phyloP scores from a whole-genome alignment of 1,284 basidiomycete genomes.

The Neonothopanus nambi region DNA sequence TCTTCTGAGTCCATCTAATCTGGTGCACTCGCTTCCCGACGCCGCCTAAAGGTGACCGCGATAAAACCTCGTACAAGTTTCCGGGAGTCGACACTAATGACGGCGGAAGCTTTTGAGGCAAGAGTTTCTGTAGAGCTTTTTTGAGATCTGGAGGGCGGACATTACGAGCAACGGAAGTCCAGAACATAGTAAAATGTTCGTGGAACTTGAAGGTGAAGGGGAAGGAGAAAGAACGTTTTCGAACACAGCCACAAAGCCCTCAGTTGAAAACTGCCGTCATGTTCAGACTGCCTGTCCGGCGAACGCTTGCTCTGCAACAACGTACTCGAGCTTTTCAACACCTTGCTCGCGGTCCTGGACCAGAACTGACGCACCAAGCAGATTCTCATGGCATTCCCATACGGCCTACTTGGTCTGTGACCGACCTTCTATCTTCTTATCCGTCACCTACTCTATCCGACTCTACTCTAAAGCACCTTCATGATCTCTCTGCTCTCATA shows the following conservation, averaged over 20 bases:
- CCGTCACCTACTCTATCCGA: slow-evolving; percentile 61
- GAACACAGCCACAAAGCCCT: slow-evolving; percentile 30
- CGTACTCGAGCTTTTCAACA: slow-evolving; percentile 7
- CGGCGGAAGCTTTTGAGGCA: slow-evolving; percentile 54
- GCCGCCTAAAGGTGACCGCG: slow-evolving; percentile 65
- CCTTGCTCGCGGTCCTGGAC: slow-evolving; percentile 3
- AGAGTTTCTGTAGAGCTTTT: slow-evolving; percentile 50
- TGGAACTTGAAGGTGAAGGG: slow-evolving; percentile 18
- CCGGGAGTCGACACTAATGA: slow-evolving; percentile 55
- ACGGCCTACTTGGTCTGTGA: slow-evolving; percentile 74
- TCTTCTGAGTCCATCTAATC: slow-evolving; percentile 69
- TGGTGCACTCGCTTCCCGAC: slow-evolving; percentile 69
- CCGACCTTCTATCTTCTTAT: slow-evolving; percentile 71
- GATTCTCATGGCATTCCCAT: slow-evolving; percentile 64
- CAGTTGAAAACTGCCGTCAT: slow-evolving; percentile 20
- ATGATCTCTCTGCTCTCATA: slow-evolving; percentile 67
- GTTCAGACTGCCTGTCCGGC: slow-evolving; percentile 21
- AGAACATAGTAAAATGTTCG: slow-evolving; percentile 28
- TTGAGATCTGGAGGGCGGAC: slow-evolving; percentile 28
- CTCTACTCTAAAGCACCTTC: slow-evolving; percentile 57
- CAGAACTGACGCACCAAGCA: slow-evolving; percentile 28
- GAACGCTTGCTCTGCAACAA: slow-evolving; percentile 17
- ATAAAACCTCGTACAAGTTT: slow-evolving; percentile 70
- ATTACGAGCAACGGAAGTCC: slow-evolving; percentile 28
- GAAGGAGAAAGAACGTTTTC: slow-evolving; percentile 19